These are phyloP conservation scores for Wickerhamomyces bovis DNA, from an alignment of 805 yeast species.

Conservation along the genomic window DNA sequence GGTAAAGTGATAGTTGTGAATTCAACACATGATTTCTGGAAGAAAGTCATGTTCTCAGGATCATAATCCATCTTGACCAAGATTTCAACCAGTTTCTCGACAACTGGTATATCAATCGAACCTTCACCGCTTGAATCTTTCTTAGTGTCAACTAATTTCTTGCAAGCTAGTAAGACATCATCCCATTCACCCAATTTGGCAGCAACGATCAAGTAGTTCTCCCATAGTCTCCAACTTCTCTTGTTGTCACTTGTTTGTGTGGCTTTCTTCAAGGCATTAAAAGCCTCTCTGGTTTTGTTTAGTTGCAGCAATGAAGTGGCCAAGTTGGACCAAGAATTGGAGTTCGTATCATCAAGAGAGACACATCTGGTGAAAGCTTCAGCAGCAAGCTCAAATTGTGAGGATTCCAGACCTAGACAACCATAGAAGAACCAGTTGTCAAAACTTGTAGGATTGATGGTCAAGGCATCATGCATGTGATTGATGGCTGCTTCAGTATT, in stretches of 20 bases:
- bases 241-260: constrained; percentile 60
- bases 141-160: constrained; percentile 51
- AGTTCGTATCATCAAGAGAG: constrained; percentile 70
- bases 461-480: constrained; percentile 70
- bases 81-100: constrained; percentile 66
- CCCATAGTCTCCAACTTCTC: constrained; percentile 86
- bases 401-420: constrained; percentile 74
- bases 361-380: constrained; percentile 92
- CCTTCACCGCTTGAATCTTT: constrained; percentile 53
- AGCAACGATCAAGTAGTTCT: constrained; percentile 79
- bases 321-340: constrained; percentile 87
- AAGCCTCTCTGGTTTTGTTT: constrained; percentile 70
- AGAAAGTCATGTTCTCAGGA: constrained; percentile 39
- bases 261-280: constrained; percentile 79
- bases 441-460: constrained; percentile 63
- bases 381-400: constrained; percentile 69
- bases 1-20: constrained; percentile 69
- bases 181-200: constrained; percentile 81
- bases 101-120: constrained; percentile 66
- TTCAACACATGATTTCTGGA: constrained; percentile 63
- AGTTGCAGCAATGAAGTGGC: constrained; percentile 69
- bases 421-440: constrained; percentile 93
- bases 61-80: constrained; percentile 46
- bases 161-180: constrained; percentile 75
- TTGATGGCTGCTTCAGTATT: constrained; percentile 49